Base-by-base conservation (phyloP, 345 rosid genomes). In the Nasturtium officinale region DNA sequence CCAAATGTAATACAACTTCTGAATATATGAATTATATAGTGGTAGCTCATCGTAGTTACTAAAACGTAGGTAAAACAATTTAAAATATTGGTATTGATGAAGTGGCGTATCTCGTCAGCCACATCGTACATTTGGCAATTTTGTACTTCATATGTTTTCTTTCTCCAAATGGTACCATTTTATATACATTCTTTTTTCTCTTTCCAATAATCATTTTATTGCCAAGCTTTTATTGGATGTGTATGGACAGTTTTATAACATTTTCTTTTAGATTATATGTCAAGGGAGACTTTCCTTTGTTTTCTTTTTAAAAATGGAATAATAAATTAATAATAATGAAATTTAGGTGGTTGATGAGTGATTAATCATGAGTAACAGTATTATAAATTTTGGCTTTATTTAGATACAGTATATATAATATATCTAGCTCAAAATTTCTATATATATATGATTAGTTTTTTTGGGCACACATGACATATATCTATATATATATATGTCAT, bases 311-410 rank as follows among this genome's bases (percentile, higher is more conserved):
- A 73, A 16, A 38, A 46, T n/a, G 67, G 33, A 40, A 25, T 26
- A 21, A 15, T 9, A 69, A 48, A 21, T 15, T 9, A 69, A 48
- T 71, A 43, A 11, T 77, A 64, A 63, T 57, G 20, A 54, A 56
- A 12, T 38, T 29, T 23, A 71, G 67, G 80, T 71, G 80, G 72
- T 77, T 77, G 80, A 71, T 71, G 80, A 77, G 64, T 29, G 23
- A 71, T 65, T 65, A 71, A 59, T 71, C 72, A 77, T 65, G 56
- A 71, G 62, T 71, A 71, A 65, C 77, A 71, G 76, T 71, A 71
- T 57, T 23, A 35, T 20, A 43, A 70, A 38, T 8, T 70, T 50
- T 65, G 37, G 67, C 72, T 70, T 71, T 48, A 64, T 10, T 64
- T 71, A 56, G 53, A 69, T 55, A 52, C 40, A 73, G 3, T 42